phyloP scores from a whole-genome alignment of 1,139 yeast genomes.

The Taphrina betulina region DNA sequence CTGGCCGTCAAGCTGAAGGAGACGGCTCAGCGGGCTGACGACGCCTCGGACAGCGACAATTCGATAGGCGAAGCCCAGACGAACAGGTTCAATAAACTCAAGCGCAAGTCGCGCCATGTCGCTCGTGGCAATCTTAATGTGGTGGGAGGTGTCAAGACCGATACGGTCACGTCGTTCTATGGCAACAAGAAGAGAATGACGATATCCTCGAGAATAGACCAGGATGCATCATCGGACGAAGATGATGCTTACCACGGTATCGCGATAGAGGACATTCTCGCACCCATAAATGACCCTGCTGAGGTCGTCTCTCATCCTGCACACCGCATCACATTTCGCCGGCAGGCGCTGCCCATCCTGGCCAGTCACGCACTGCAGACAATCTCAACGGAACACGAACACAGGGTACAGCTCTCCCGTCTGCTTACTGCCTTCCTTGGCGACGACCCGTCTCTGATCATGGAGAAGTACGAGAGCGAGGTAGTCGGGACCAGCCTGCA shows the following conservation, averaged over 20 bases:
- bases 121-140: conserved; percentile 25
- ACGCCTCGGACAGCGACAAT: conserved; percentile 30
- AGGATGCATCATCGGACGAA: conserved; percentile 12
- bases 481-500: conserved; percentile 12
- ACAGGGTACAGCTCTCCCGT: conserved; percentile 25
- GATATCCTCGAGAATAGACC: background rate
- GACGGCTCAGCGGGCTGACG: conserved; percentile 10
- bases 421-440: conserved; percentile 32
- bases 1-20: conserved; percentile 17
- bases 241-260: conserved; percentile 32
- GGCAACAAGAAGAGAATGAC: conserved; percentile 8
- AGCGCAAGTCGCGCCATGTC: conserved; percentile 33
- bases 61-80: conserved; percentile 28
- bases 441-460: conserved; percentile 28
- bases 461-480: conserved; percentile 19
- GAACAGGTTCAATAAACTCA: conserved; percentile 31
- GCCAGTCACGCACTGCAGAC: conserved; percentile 31
- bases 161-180: conserved; percentile 6
- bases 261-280: conserved; percentile 30
- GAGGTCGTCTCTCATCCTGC: conserved; percentile 30
- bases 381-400: conserved; percentile 30
- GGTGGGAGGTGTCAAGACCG: conserved; percentile 22
- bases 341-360: conserved; percentile 23
- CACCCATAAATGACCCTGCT: conserved; percentile 32
- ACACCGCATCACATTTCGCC: conserved; percentile 18